A percentile compares a stretch with the other conserved stretches of the same genome.
Conservation (phyloP, 2,329 filamentous ascomycete species). For the Penicillium sp. region DNA sequence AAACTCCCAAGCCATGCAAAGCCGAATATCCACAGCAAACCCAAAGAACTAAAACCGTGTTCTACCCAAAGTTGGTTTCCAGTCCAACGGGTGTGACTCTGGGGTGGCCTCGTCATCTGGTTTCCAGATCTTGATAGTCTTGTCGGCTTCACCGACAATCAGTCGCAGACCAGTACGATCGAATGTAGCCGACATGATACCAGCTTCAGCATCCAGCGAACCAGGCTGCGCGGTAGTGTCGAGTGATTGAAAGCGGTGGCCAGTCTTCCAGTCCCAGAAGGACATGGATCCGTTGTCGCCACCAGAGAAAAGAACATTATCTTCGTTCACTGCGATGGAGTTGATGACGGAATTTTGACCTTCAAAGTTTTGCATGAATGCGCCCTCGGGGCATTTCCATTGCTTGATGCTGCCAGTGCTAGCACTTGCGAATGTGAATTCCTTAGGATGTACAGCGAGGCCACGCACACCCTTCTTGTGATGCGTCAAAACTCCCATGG, state of each 20-base stretch:
- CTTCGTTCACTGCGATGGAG: slow-evolving; percentile 84
- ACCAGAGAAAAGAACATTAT: slow-evolving; percentile 91
- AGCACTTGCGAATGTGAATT: slow-evolving; percentile 93
- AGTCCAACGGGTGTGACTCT: slow-evolving; percentile 86
- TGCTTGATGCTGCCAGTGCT: slow-evolving; percentile 96
- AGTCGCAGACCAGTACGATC: slow-evolving; percentile 83
- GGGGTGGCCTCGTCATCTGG: slow-evolving; percentile 86
- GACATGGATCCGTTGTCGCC: slow-evolving; percentile 94
- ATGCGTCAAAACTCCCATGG: slow-evolving; percentile 92
- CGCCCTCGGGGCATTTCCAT: slow-evolving; percentile 97
- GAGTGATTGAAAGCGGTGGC: slow-evolving; percentile 81
- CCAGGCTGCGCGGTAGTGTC: slow-evolving; percentile 93
- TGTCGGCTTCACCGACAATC: slow-evolving; percentile 93
- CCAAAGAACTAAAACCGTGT: slow-evolving; percentile 64
- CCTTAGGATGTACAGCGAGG: slow-evolving; percentile 77
- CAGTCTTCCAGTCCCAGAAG: slow-evolving; percentile 99
- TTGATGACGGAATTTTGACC: slow-evolving; percentile 97
- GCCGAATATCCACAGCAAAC: slow-evolving; percentile 7
- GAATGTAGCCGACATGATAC: slow-evolving; percentile 91
- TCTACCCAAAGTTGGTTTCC: slow-evolving; percentile 76
- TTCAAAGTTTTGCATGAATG: slow-evolving; percentile 99
- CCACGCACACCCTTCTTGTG: slow-evolving; percentile 96
- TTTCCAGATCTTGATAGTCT: slow-evolving; percentile 98
- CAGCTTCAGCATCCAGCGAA: slow-evolving; percentile 87
- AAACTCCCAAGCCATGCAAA: slow-evolving; percentile 29